Base-by-base conservation (phyloP, 371 early-diverging fungal genomes). In the Apophysomyces ossiformis region DNA sequence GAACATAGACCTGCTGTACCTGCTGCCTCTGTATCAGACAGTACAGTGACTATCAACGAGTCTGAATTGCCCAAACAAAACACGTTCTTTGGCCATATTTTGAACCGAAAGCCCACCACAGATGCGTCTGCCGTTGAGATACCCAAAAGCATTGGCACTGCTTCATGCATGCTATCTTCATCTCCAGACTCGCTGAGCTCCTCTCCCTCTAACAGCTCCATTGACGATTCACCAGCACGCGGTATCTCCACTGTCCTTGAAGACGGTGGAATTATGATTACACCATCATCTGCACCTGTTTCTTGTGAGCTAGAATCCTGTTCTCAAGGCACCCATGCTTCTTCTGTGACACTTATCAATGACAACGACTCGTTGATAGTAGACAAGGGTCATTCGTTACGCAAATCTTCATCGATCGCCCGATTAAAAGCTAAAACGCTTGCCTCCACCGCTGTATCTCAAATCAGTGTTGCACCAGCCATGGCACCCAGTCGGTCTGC, bases 361-460 rank as follows among this genome's bases (percentile, higher is more conserved):
- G 54, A 50, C n/a, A 5, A n/a, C 9, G 54, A 50, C n/a, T 18
- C 54, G 0, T 9, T 50, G 7, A 7, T 21, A 6, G 54, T n/a
- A 26, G 54, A 50, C n/a, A 21, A 21, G 21, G 21, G 9, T 4
- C 54, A 50, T 50, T 21, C 54, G 9, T 54, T 70, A 47, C 66
- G 70, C 8, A 70, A 70, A 47, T 62, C 65, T 13, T 57, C 63
- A 12, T 70, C 70, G 12, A 21, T 65, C 5, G 63, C 61, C 1
- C 66, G 66, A 35, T 59, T 66, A 26, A 62, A 59, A 39, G 56
- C 70, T 16, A 70, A 70, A 43, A 47, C 70, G 1, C 36, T 63
- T n/a, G 66, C 70, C 15, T 70, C 70, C 37, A 70, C 70, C 6
- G 70, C 70, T 15, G 70, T 70, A 5, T 70, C 70, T 16, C 66